Evolutionary conservation across 768 basidiomycete genomes (phyloP), one percentile per base, ranked within the genome.

Genomic region (Tylopilus sp.): DNA sequence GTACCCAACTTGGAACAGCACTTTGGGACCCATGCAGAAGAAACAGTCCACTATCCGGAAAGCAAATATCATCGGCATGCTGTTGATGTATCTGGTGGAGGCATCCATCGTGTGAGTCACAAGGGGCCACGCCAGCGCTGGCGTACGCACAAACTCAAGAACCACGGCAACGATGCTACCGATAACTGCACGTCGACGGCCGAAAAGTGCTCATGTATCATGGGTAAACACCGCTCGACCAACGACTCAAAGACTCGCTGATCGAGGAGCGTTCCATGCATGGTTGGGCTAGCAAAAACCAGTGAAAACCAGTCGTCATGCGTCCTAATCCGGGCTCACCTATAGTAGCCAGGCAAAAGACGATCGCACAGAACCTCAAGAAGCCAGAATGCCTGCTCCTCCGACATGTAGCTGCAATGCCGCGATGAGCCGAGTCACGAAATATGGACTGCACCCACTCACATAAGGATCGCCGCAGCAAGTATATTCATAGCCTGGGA

Each of bases 241-340:
- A 99, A 78, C 6, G 94, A 84, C 66, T 99, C 97, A 55, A 99
- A 99, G 0, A 99, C 97, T 18, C 94, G 81, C 68, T 99, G 97
- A 66, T 99, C 97, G n/a, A 99, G 82, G 11, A 99, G 79, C 0
- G 97, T 99, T 13, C 97, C 97, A 61, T 98, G 93, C 97, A 99
- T 99, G 0, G 95, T 95, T 2, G 93, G 91, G 57, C 93, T 95
- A 12, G 36, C 36, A 12, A 26, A 12, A 26, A 26, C 26, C 15
- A n/a, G 60, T 56, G 47, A 50, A 48, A 50, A 28, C 48, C 20
- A 47, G 21, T 25, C 12, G 4, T 17, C 12, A 45, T 20, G 41
- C 21, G 33, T 41, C 12, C 22, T 10, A 9, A 18, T 42, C 23
- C 9, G 21, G 39, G 43, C 82, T 55, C 44, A 94, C 94, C 88